phyloP scores from a whole-genome alignment of 306 rosid genomes.

The Dalbergia cochinchinensis region DNA sequence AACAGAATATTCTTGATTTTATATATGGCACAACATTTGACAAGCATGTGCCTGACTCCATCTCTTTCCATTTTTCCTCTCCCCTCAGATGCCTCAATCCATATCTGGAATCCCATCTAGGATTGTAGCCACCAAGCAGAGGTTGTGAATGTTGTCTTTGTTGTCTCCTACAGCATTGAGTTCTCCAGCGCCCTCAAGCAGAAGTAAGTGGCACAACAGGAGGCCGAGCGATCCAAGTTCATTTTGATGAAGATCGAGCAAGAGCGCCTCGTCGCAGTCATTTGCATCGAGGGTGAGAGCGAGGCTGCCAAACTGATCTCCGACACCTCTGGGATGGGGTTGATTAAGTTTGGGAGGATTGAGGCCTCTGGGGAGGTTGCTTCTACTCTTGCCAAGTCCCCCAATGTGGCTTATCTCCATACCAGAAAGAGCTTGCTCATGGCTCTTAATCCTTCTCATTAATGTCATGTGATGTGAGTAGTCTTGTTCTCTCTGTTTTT shows the following conservation, averaged over 20 bases:
- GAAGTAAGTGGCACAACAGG: constrained; percentile 98
- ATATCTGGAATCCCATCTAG: too few species aligned
- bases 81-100: too few species aligned
- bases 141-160: too few species aligned
- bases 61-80: too few species aligned
- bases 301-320: constrained; percentile 91
- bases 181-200: constrained; percentile 90
- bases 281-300: constrained; percentile 90
- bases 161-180: constrained; percentile 75
- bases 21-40: too few species aligned
- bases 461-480: constrained; percentile 65
- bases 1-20: too few species aligned
- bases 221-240: constrained; percentile 92
- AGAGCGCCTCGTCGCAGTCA: constrained; percentile 87
- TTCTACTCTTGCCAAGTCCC: constrained; percentile 75
- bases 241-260: constrained; percentile 95
- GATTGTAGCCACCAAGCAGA: too few species aligned
- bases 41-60: too few species aligned
- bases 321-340: constrained; percentile 72
- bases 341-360: constrained; percentile 88
- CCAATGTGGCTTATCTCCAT: constrained; percentile 80
- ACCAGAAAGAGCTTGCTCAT: constrained; percentile 68
- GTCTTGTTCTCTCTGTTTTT: neutral
- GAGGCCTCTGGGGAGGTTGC: constrained; percentile 95
- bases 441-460: constrained; percentile 75